Evolutionary conservation across 2,329 filamentous ascomycete genomes (phyloP).

Genomic region (Nothopassalora personata): DNA sequence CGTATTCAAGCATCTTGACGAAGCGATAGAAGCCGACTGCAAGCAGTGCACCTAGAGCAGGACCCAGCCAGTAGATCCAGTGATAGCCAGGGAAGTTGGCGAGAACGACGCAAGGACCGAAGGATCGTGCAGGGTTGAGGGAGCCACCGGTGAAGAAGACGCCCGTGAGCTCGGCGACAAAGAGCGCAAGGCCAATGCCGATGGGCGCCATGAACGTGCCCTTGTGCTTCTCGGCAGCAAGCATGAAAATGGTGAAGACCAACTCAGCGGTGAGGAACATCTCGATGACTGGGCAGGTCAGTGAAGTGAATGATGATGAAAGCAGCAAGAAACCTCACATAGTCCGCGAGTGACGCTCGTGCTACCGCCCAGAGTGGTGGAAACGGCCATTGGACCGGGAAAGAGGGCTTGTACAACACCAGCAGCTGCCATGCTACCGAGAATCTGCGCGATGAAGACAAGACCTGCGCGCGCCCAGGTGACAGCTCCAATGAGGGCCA

Average conservation of each 20-base stretch:
- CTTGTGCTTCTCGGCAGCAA: constrained; percentile 41
- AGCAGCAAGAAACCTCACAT: constrained; percentile 26
- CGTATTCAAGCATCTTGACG: constrained; percentile 47
- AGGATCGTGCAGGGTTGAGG: constrained; percentile 46
- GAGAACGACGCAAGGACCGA: constrained; percentile 45
- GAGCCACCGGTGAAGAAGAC: constrained; percentile 40
- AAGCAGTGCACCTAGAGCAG: constrained; percentile 41
- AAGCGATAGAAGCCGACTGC: constrained; percentile 47
- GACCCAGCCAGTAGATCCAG: constrained; percentile 51
- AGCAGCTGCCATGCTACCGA: constrained; percentile 43
- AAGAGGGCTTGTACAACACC: constrained; percentile 42
- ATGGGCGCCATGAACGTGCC: constrained; percentile 38
- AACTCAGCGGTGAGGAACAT: constrained; percentile 48
- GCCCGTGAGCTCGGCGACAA: constrained; percentile 43
- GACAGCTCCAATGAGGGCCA: constrained; percentile 45
- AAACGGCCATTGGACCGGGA: constrained; percentile 42
- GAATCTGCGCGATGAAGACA: constrained; percentile 42
- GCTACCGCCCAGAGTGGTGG: constrained; percentile 39
- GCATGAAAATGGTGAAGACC: constrained; percentile 46
- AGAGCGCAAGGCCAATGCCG: constrained; percentile 39
- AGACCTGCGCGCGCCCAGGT: constrained; percentile 40
- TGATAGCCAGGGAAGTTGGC: constrained; percentile 41
- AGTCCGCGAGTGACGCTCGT: constrained; percentile 43
- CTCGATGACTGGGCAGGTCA: constrained; percentile 37
- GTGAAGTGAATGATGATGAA: not conserved